Base-by-base conservation (phyloP, 768 basidiomycete genomes). In the Hygrophorus pudorinus region DNA sequence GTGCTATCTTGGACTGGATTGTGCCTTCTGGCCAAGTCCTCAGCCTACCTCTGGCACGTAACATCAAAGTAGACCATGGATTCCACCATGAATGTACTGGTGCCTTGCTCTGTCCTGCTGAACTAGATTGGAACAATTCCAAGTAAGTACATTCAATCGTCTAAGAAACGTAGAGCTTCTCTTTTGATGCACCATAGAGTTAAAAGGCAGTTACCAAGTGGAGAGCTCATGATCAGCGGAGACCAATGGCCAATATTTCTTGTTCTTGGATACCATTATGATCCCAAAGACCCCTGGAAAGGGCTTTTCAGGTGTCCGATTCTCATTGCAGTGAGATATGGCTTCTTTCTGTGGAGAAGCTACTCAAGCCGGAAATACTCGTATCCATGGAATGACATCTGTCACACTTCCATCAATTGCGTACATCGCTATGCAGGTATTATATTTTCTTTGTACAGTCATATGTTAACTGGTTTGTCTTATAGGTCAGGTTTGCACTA, bases 1-100 rank as follows among this genome's bases (percentile, higher is more conserved):
- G n/a, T n/a, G n/a, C n/a, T n/a, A n/a, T n/a, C n/a, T n/a, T n/a
- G n/a, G n/a, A n/a, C n/a, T n/a, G n/a, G n/a, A n/a, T n/a, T n/a
- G n/a, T n/a, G n/a, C n/a, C n/a, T n/a, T n/a, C n/a, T n/a, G n/a
- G n/a, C n/a, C n/a, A n/a, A n/a, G 36, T 11, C 36, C 36, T 37
- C 36, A 17, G 6, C 11, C 36, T 17, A 8, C 8, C 36, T 16
- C 36, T 37, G 11, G 18, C 11, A 8, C 36, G 14, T 17, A 37
- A 37, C 11, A 16, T 37, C 36, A 37, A 37, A 17, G 18, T 17
- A 17, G 18, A 10, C 36, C 36, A 17, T 17, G 14, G 36, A 8
- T 37, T 37, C 17, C 14, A 37, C 36, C 36, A 37, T 37, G 36
- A 37, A 17, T 37, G n/a, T n/a, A n/a, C n/a, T n/a, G n/a, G n/a